A percentile compares a stretch with the other conserved stretches of the same genome.
Evolutionary conservation across 1,139 yeast genomes (phyloP).

Genomic region (Nematodospora anomalae): DNA sequence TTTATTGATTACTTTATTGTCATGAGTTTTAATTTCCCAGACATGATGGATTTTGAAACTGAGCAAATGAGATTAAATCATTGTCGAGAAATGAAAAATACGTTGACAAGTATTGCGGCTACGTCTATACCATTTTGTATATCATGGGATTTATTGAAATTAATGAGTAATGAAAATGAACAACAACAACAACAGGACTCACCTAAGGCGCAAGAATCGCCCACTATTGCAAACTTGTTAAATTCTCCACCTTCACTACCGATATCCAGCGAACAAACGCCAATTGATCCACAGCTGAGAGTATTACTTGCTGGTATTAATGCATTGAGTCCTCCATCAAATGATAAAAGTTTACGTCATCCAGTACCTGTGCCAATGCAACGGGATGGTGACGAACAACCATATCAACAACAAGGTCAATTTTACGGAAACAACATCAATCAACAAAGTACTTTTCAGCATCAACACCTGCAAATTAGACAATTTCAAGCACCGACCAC

Average conservation of each 20-base stretch:
- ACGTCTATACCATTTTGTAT: conserved; percentile 19
- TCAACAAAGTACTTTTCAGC: not conserved
- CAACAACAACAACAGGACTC: conserved; percentile 7
- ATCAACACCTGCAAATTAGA: not conserved
- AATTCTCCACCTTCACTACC: conserved; percentile 9
- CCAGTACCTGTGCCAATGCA: no score
- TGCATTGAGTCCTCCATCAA: conserved; percentile 12
- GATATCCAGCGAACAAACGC: not conserved
- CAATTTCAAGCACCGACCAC: conserved; percentile 1
- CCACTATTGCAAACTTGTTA: conserved; percentile 15
- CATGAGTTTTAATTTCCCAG: conserved; percentile 22
- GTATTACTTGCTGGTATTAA: conserved; percentile 10
- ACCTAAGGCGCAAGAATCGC: conserved; percentile 16
- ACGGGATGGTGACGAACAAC: not conserved
- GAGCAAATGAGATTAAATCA: conserved; percentile 12
- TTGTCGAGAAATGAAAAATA: conserved; percentile 14
- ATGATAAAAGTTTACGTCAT: not conserved
- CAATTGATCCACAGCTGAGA: conserved; percentile 6
- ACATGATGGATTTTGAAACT: conserved; percentile 20
- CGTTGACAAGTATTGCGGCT: conserved; percentile 14
- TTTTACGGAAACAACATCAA: not conserved
- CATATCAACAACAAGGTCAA: conserved; percentile 1
- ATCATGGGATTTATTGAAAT: conserved; percentile 19
- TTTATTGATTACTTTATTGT: conserved; percentile 21
- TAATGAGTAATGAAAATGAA: conserved; percentile 15